Percentiles rank a stretch among this genome's conserved stretches.
Evolutionary conservation across 1,284 basidiomycete species (phyloP).

Genomic region (Irpex sp.): DNA sequence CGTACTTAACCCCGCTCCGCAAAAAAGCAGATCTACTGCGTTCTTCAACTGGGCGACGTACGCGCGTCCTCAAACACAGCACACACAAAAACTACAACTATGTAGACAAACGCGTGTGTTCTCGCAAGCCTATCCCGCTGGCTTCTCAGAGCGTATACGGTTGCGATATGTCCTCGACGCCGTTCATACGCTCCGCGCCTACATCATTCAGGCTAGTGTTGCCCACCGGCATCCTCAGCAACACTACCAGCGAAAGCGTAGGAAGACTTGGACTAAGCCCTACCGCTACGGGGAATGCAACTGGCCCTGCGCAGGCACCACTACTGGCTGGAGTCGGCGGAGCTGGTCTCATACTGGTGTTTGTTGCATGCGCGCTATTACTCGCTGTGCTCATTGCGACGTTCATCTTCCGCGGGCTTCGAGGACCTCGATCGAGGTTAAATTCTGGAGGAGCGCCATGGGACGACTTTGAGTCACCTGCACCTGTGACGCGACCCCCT

Average conservation of each 20-base stretch:
- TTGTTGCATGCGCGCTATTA: conserved; percentile 27
- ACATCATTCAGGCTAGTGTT: not conserved
- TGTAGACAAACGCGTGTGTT: not conserved
- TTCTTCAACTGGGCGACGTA: conserved; percentile 1
- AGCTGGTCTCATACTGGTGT: conserved; percentile 28
- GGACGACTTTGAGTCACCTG: not conserved
- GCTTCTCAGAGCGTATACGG: not conserved
- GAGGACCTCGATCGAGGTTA: not conserved
- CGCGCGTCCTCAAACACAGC: conserved; percentile 1
- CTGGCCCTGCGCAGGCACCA: not conserved
- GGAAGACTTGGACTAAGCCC: not conserved
- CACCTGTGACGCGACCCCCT: not conserved
- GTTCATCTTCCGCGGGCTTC: conserved; percentile 10
- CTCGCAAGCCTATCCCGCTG: not conserved
- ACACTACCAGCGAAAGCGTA: not conserved
- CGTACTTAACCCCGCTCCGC: not conserved
- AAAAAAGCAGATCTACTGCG: not conserved
- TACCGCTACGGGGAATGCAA: not conserved
- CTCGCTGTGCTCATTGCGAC: conserved; percentile 19
- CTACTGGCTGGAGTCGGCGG: conserved; percentile 18
- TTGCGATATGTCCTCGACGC: not conserved
- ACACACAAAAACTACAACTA: not conserved
- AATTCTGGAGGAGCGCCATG: not conserved
- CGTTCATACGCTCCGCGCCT: not conserved
- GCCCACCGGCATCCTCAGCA: not conserved